Base-by-base conservation (phyloP, 495 filamentous ascomycete species). In the Talaromyces ruber region DNA sequence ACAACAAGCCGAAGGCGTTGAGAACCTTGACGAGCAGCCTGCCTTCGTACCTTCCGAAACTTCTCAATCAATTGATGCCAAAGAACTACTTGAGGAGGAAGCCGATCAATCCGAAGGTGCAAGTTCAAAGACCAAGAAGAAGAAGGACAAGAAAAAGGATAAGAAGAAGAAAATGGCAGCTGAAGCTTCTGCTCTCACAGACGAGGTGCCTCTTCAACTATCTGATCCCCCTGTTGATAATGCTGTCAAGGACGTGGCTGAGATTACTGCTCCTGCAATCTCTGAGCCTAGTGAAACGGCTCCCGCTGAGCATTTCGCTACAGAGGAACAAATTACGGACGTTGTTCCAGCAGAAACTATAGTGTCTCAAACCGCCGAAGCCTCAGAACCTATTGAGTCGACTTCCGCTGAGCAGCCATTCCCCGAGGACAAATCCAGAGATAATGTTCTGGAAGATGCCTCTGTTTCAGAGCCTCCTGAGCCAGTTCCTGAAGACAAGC, bases 101-200 rank as follows among this genome's bases (percentile, higher is more conserved):
- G 12, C 9, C 54, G 53, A 50, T 7, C 34, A 63, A n/a, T 63
- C 32, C 11, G 18, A 34, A 16, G 51, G 6, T 8, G 16, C 25
- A 43, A 34, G 29, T 47, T 58, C 61, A 24, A 63, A 57, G 25
- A 32, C 3, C 24, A 63, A 57, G 39, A 18, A 14, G 11, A 64
- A 71, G 69, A 57, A 72, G 65, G 57, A 67, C 66, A 58, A 58
- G 60, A 61, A 53, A 39, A 62, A 63, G 26, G 63, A 37, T 26
- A 58, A 61, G 54, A 65, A 62, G 50, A 37, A 51, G 29, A 55
- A 62, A 30, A 62, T 56, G 53, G 51, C 60, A 6, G n/a, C 47
- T 8, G 60, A 62, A 34, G 6, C 45, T 28, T 26, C 47, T 26
- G 14, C 18, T 12, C 11, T 56, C 1, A 28, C 51, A 14, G 59